Base-by-base conservation (phyloP, 1,284 basidiomycete species). In the Trichosporon coremiiforme region DNA sequence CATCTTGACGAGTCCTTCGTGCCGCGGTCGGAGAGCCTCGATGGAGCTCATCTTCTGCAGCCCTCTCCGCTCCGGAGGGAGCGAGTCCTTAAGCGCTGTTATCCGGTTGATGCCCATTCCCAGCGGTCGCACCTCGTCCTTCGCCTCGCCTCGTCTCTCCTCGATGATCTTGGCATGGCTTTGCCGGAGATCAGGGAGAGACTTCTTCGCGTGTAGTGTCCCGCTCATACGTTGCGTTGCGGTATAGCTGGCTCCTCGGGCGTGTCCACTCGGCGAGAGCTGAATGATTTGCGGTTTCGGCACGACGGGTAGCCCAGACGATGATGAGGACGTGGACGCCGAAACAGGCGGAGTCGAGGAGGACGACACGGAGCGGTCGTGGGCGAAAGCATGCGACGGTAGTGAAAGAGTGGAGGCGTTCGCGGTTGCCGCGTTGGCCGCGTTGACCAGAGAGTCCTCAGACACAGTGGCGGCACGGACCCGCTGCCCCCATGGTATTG, bases 121-220 rank as follows among this genome's bases (percentile, higher is more conserved):
- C 9, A 80, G 68, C 0, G 76, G 72, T 36, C 77, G 72, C 55
- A 66, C 68, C 41, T 75, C 73, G 31, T 78, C 77, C 33, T 68
- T 67, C 25, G 65, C 76, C 50, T 79, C 78, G 50, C 74, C 73
- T 12, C 77, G 68, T 7, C 82, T 72, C 33, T 83, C 81, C 66
- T 75, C 75, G 50, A 83, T 82, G 72, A 82, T 86, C 84, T 77
- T 88, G 85, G 70, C 79, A 70, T 86, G 86, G 66, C 82, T 84
- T 60, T 88, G 89, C 25, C 92, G 88, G 64, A 96, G 84, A 78
- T 97, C 94, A 9, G 95, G 94, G 70, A 97, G 85, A 67, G 93
- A 95, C 83, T 95, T 93, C 84, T 93, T 94, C 38, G 86, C 85
- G 0, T 86, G 80, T 4, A 91, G 83, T 6, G 84, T 83, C 2